Evolutionary conservation across 805 yeast species (phyloP), one percentile per base, ranked within the genome.

Genomic region (Yarrowia sp.): DNA sequence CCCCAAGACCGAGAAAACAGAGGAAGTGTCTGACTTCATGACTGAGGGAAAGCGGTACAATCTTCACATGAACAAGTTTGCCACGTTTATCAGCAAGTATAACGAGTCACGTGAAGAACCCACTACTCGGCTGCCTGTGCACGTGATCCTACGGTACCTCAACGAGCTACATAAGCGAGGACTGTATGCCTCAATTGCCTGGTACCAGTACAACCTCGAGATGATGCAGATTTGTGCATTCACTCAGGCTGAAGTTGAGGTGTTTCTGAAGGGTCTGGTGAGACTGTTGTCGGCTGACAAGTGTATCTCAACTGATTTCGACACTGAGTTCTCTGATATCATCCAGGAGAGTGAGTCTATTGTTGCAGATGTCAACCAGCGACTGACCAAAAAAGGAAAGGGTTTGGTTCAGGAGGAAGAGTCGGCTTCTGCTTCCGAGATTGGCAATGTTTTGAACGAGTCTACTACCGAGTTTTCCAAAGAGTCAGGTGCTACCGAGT

Each of bases 171-270:
- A 59, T 12, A 45, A 59, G n/a, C 41, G 41, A 3, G 65, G 65
- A 1, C 19, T n/a, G 10, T 59, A 59, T n/a, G 52, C 32, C 14
- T 32, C 50, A 7, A 19, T 35, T 5, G 42, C 16, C 1, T 59
- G 65, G 65, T 59, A 59, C 52, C 26, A 8, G 12, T 59, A 59
- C 35, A 59, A 59, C 9, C 35, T 59, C n/a, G 65, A 59, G 35
- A 45, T 59, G 65, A 59, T 59, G 65, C 65, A 59, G 14, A 12
- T n/a, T 2, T 15, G 14, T 15, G 65, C 65, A 12, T 15, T 59
- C 19, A 59, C 52, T 35, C 52, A 59, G 35, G 15, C 26, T 3
- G 65, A 59, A 14, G 32, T 45, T 2, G 65, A 35, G 12, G 5
- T 59, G 35, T 45, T 59, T 12, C n/a, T 45, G 8, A 5, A 12